Evolutionary conservation across 495 filamentous ascomycete species (phyloP).

Genomic region (Trichocladium antarcticum): DNA sequence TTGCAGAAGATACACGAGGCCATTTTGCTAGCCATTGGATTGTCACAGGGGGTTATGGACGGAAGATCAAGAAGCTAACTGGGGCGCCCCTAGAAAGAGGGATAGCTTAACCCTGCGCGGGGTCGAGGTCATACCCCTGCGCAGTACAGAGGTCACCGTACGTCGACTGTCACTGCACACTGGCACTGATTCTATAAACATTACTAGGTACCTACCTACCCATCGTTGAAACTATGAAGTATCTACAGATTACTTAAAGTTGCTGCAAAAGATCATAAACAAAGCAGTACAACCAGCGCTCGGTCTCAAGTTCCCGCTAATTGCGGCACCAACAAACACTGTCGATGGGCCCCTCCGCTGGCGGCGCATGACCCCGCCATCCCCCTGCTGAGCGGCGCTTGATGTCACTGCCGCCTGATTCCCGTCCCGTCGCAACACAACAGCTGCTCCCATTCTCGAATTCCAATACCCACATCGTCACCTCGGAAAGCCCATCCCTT

Average conservation of each 20-base stretch:
- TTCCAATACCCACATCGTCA: not conserved
- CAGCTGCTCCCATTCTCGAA: not conserved
- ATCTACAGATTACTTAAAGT: no score
- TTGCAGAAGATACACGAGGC: conserved; percentile 90
- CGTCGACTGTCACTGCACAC: no score
- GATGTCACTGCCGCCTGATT: conserved; percentile 4
- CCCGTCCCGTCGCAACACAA: conserved; percentile 2
- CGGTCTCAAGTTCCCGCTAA: not conserved
- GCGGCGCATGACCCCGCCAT: conserved; percentile 2
- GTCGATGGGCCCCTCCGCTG: not conserved
- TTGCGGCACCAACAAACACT: not conserved
- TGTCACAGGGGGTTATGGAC: no score
- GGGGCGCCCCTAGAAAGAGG: no score
- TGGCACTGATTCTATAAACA: no score
- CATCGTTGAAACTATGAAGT: no score
- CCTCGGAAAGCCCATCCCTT: not conserved
- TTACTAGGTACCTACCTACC: no score
- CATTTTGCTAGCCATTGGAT: conserved; percentile 30
- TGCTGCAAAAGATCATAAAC: no score
- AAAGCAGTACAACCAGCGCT: not conserved
- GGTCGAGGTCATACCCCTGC: no score
- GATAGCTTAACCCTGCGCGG: no score
- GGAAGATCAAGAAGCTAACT: no score
- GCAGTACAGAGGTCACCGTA: no score
- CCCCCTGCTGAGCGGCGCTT: not conserved